Conservation (phyloP, 2,329 filamentous ascomycete species). For the Nothophaeocryptopus gaeumannii region DNA sequence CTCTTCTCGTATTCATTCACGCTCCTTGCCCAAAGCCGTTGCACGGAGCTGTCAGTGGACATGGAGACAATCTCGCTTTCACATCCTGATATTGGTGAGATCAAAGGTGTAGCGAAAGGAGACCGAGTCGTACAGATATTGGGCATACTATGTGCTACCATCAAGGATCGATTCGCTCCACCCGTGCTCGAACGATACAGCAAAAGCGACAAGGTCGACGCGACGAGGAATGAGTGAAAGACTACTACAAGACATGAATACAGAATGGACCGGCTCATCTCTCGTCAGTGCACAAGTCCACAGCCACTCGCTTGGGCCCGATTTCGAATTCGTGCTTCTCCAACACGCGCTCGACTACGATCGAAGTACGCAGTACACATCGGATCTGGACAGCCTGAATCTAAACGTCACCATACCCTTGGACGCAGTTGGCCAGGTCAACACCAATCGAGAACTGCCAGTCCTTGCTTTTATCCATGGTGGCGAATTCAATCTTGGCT, state of each 20-base stretch:
- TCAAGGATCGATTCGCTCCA: conserved; percentile 38
- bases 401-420: conserved; percentile 9
- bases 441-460: conserved; percentile 29
- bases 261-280: background rate
- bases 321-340: conserved; percentile 1
- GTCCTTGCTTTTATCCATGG: conserved; percentile 48
- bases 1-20: no score
- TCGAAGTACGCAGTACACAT: background rate
- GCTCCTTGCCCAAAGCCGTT: no score
- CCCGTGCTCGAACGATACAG: conserved; percentile 34
- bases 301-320: conserved; percentile 1
- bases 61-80: conserved; percentile 8
- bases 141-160: conserved; percentile 40
- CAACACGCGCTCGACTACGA: conserved; percentile 3
- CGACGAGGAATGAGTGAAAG: conserved; percentile 37
- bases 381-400: conserved; percentile 10
- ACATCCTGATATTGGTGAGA: conserved; percentile 26
- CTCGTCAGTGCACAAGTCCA: background rate
- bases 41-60: no score
- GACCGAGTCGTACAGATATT: conserved; percentile 35
- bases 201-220: conserved; percentile 29
- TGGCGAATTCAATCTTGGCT: conserved; percentile 40
- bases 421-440: background rate
- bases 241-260: background rate
- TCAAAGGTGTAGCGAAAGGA: conserved; percentile 24